Conservation (phyloP, 371 early-diverging fungal species). For the Thermomucor indicae-seudaticae region DNA sequence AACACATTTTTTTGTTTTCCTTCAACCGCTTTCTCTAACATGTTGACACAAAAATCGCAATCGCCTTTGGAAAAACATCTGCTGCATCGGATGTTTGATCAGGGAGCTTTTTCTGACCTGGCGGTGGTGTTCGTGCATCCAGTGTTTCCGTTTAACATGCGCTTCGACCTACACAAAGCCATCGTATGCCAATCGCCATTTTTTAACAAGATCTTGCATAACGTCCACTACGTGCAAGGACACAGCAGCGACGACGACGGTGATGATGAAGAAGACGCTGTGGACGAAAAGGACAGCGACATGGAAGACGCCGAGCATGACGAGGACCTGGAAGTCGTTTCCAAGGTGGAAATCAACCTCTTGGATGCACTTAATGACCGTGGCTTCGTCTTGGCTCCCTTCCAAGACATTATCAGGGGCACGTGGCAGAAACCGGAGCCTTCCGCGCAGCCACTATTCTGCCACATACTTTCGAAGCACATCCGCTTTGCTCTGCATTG, state of each 20-base stretch:
- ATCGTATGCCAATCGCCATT: slow-evolving; percentile 41
- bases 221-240: slow-evolving; percentile 1
- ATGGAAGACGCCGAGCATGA: no score
- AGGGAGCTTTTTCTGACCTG: slow-evolving; percentile 34
- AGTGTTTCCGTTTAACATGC: slow-evolving; percentile 35
- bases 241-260: background rate
- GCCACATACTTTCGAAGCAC: slow-evolving; percentile 28
- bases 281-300: no score
- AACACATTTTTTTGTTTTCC: no score
- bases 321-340: no score
- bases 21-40: no score
- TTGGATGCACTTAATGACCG: slow-evolving; percentile 21
- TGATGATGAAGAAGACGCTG: background rate
- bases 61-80: no score
- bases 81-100: slow-evolving; percentile 34
- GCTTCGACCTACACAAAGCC: slow-evolving; percentile 39
- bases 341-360: slow-evolving; percentile 25
- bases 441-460: slow-evolving; percentile 11
- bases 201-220: slow-evolving; percentile 20
- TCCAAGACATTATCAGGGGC: slow-evolving; percentile 40
- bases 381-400: slow-evolving; percentile 36
- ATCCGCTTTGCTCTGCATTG: slow-evolving; percentile 36
- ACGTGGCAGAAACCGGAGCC: no score
- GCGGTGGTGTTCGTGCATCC: slow-evolving; percentile 34
- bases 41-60: no score